phyloP scores from a whole-genome alignment of 2,329 filamentous ascomycete species.

The Eurotiales sp. region DNA sequence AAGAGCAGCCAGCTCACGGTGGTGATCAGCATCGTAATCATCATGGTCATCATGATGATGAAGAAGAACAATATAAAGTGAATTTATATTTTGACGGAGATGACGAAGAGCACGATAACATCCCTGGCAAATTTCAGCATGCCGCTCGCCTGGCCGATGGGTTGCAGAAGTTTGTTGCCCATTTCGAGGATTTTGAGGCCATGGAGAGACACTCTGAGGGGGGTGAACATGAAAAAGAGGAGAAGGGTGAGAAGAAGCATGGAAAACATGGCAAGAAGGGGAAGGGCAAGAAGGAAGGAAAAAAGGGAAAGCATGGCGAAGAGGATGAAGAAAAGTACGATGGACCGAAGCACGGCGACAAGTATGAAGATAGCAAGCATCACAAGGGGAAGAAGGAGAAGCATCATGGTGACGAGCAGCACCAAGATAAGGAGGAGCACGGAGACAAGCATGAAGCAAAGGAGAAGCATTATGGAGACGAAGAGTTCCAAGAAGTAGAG shows the following conservation, averaged over 20 bases:
- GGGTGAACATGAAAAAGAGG: not conserved
- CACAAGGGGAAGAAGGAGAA: too few species aligned
- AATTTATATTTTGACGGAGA: not conserved
- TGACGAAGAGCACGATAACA: too few species aligned
- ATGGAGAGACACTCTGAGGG: not conserved
- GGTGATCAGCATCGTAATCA: not conserved
- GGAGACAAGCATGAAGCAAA: not conserved
- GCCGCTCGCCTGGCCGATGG: not conserved
- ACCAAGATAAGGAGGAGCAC: not conserved
- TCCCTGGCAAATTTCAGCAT: not conserved
- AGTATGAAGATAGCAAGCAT: too few species aligned
- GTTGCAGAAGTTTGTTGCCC: not conserved
- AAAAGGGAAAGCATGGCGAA: not conserved
- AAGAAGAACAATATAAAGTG: not conserved
- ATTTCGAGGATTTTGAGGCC: conserved; percentile 6
- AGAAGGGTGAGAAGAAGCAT: not conserved
- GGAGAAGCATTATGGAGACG: not conserved
- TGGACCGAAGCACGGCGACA: not conserved
- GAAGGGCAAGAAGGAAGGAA: not conserved
- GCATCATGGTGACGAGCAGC: too few species aligned
- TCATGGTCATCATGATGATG: not conserved
- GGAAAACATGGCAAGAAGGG: not conserved
- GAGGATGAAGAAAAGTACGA: not conserved
- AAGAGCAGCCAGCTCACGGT: not conserved
- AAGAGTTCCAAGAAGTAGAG: not conserved